A percentile compares a stretch with the other conserved stretches of the same genome.
phyloP scores from a whole-genome alignment of 176 grass and related monocot species.

The Avena insularis region DNA sequence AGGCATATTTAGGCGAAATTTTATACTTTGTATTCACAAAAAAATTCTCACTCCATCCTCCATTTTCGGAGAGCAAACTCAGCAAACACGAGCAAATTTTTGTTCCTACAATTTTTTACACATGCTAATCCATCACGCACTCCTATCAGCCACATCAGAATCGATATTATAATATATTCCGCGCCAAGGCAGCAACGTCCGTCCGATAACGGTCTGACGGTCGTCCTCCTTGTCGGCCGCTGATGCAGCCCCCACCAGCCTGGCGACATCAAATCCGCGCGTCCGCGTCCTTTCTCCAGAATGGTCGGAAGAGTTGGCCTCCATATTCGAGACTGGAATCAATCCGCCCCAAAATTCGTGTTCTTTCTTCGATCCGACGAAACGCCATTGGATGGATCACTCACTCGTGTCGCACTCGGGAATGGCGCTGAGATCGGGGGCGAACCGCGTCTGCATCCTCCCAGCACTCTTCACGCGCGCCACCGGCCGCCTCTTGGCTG shows the following conservation, averaged over 20 bases:
- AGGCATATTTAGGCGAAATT: no score
- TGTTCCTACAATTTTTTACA: neutral
- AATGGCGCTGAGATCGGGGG: slow-evolving; percentile 49
- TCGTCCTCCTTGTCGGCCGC: neutral
- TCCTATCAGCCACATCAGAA: neutral
- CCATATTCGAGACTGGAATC: neutral
- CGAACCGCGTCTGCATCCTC: slow-evolving; percentile 24
- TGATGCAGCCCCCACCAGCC: neutral
- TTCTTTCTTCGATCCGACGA: neutral
- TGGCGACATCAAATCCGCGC: neutral
- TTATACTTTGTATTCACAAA: neutral
- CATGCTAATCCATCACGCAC: neutral
- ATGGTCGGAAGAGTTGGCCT: neutral
- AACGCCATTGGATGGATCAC: neutral
- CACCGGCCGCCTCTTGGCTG: no score
- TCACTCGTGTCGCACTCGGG: slow-evolving; percentile 43
- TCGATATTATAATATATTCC: neutral
- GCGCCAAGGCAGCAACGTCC: neutral
- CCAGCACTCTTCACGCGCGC: neutral
- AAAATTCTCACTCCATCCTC: neutral
- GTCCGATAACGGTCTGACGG: neutral
- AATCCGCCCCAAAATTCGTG: neutral
- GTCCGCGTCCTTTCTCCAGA: neutral
- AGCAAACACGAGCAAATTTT: neutral
- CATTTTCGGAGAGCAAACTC: neutral